These are phyloP conservation scores for Larix sibirica DNA, from an alignment of 83 land plant genomes.

Conservation along the genomic window DNA sequence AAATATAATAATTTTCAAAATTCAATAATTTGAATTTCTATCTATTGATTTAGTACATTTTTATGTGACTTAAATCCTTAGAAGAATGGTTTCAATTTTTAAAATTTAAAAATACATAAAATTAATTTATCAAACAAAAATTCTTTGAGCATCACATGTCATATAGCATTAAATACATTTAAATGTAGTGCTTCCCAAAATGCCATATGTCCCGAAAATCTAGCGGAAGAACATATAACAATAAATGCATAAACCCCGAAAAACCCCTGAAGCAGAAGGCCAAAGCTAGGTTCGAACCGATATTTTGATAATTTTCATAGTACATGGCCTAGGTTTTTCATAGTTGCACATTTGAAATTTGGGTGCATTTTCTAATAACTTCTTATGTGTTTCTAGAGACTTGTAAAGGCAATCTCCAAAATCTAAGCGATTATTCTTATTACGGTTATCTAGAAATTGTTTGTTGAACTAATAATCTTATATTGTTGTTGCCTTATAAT, in stretches of 20 bases:
- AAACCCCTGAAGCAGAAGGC: slow-evolving; percentile 2
- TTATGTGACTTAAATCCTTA: too few species aligned
- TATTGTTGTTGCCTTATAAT: neutral
- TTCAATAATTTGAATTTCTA: too few species aligned
- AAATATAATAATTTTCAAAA: too few species aligned
- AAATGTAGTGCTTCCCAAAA: too few species aligned
- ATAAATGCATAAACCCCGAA: neutral
- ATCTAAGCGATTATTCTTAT: neutral
- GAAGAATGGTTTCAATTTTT: too few species aligned
- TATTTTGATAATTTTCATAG: neutral
- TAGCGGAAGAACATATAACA: slow-evolving; percentile 31
- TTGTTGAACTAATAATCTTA: neutral
- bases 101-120: too few species aligned
- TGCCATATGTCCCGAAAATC: slow-evolving; percentile 41
- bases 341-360: neutral
- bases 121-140: too few species aligned
- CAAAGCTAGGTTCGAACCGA: neutral
- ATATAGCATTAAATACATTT: too few species aligned
- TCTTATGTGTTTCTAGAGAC: neutral
- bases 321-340: neutral
- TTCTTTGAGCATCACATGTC: too few species aligned
- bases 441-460: neutral
- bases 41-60: too few species aligned
- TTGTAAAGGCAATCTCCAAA: neutral
- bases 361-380: neutral